Evolutionary conservation across 345 rosid genomes (phyloP), one percentile per base, ranked within the genome.

Genomic region (Pugionium cornutum): DNA sequence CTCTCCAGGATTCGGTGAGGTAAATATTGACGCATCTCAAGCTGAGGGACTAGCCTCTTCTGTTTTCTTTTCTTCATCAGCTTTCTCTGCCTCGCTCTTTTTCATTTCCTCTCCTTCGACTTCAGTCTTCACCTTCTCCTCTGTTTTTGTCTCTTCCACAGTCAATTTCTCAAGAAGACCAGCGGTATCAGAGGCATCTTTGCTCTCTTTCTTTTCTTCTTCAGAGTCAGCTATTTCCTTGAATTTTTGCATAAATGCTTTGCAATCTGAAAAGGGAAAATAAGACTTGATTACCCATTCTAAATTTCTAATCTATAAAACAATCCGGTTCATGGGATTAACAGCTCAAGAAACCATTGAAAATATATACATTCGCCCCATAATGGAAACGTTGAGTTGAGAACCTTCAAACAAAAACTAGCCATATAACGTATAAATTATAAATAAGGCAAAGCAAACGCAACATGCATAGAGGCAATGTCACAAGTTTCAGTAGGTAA

Each of bases 141-240:
- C 88, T 2, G 74, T 48, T 68, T 85, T 82, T 69, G 77, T 76
- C 51, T 88, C 97, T 68, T 82, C 90, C 6, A 92, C 91, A 6
- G 80, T 79, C 73, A 92, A 58, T 57, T 79, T 88, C 79, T 87
- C 83, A 5, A 92, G 84, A 51, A 80, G 88, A 42, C 81, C 89
- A 40, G 97, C 96, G 33, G 94, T 68, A 27, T 82, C 83, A 36
- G 85, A 63, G 28, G 98, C 94, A 67, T 87, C 96, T 74, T 80
- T 64, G 73, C 80, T 81, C 74, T 84, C 97, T 79, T 86, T 88
- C 67, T 80, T 80, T 4, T 56, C 39, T 46, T 75, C 72, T 70
- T 82, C 95, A 31, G 79, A 72, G 65, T 88, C 97, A 31, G 84
- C 91, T 58, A 84, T 84, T 72, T 89, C 96, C 61, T 82, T 79